These are phyloP conservation scores for Catunica adiposa DNA, from an alignment of 2,329 filamentous ascomycete genomes.

Conservation along the genomic window DNA sequence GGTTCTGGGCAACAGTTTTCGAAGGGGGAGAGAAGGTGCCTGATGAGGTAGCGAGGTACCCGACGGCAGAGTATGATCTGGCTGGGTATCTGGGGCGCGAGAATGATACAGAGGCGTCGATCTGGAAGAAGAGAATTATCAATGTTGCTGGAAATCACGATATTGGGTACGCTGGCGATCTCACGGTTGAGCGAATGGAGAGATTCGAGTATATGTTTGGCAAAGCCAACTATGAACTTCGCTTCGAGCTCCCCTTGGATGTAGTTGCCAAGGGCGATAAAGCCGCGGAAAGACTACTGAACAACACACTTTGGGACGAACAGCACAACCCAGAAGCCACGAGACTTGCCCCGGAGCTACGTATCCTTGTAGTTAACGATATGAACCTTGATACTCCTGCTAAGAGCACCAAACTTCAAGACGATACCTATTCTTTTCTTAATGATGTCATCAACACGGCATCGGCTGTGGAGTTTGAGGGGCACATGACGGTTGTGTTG, in stretches of 20 bases:
- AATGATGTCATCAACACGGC: conserved; percentile 50
- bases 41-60: conserved; percentile 34
- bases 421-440: conserved; percentile 61
- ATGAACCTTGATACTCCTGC: conserved; percentile 88
- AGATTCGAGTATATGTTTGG: conserved; percentile 79
- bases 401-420: conserved; percentile 47
- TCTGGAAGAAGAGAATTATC: conserved; percentile 64
- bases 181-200: conserved; percentile 55
- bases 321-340: conserved; percentile 29
- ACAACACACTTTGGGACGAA: conserved; percentile 27
- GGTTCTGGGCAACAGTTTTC: conserved; percentile 75
- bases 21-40: conserved; percentile 47
- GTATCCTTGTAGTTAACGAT: conserved; percentile 74
- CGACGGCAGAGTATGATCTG: conserved; percentile 32
- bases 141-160: conserved; percentile 93
- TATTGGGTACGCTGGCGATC: conserved; percentile 86
- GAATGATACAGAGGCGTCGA: conserved; percentile 18
- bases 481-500: conserved; percentile 64
- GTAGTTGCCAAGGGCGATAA: conserved; percentile 18
- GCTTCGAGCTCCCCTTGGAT: conserved; percentile 43
- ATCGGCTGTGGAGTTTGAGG: conserved; percentile 41
- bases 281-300: conserved; percentile 15
- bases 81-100: conserved; percentile 31
- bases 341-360: conserved; percentile 48
- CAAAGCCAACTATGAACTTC: conserved; percentile 76